Base-by-base conservation (phyloP, 2,329 filamentous ascomycete species). In the Aschersonia sp. region DNA sequence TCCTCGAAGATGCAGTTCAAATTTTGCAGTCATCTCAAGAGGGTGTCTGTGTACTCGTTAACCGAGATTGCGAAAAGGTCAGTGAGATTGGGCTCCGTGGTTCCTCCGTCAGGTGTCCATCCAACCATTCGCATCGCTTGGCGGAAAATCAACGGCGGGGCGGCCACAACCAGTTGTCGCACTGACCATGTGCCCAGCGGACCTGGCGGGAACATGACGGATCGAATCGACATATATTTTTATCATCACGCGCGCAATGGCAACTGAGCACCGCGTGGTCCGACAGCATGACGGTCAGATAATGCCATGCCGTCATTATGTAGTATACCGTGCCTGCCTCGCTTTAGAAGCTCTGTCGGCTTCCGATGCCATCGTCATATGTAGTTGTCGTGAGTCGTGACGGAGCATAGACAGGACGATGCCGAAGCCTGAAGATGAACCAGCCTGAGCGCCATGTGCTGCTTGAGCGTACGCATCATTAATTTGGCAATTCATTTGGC, bases 11-110 rank as follows among this genome's bases (percentile, higher is more conserved):
- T 37, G 33, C 33, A 12, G 7, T 12, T 12, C 33, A 37, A 37
- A 12, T 12, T 12, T 37, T 8, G 41, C 41, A 11, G 12, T 7
- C 41, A 14, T 39, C 9, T 39, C 37, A 39, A 9, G n/a, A 14
- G 12, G 39, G 22, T 41, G 45, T 46, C 45, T 30, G 30, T 47
- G 46, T 43, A 29, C 32, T 40, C 29, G 30, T 11, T 37, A 47
- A 30, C 33, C 48, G 48, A 49, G 33, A 49, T 49, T 49, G 45
- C 33, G 30, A 22, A 42, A 22, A 32, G 45, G 33, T 44, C 40
- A 44, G 40, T 49, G 47, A 12, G 9, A 44, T 44, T 30, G 33
- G 33, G 12, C 22, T 22, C 22, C 22, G 22, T 22, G 22, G 33
- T 8, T 37, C 12, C 33, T 9, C 12, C 33, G 33, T 37, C 33